A percentile compares a stretch with the other conserved stretches of the same genome.
Evolutionary conservation across 345 rosid species (phyloP).

Genomic region (Microcos paniculata): DNA sequence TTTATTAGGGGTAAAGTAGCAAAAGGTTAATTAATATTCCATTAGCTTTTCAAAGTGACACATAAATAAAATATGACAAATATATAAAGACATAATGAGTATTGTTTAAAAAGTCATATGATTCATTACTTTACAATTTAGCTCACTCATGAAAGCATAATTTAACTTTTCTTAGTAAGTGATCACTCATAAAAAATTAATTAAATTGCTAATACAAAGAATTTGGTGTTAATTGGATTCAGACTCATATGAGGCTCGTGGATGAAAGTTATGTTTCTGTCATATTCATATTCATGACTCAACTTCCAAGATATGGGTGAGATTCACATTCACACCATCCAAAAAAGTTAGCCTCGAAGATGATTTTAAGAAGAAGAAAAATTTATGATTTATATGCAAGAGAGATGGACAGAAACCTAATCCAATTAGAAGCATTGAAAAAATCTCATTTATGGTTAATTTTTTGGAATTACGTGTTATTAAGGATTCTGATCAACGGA

Average conservation of each 20-base stretch:
- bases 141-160: not conserved
- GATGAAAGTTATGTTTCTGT: not conserved
- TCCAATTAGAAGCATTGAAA: not conserved
- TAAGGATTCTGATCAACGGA: no score
- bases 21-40: no score
- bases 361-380: not conserved
- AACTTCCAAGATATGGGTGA: not conserved
- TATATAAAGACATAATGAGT: no score
- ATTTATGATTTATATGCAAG: not conserved
- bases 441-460: no score
- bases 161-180: not conserved
- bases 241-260: not conserved
- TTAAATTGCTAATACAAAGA: not conserved
- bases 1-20: no score
- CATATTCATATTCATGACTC: not conserved
- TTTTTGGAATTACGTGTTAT: no score
- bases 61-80: no score
- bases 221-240: not conserved
- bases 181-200: not conserved
- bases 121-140: no score
- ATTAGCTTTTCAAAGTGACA: no score
- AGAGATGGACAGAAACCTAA: not conserved
- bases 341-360: not conserved
- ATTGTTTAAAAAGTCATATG: no score
- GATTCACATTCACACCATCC: not conserved